A percentile compares a stretch with the other conserved stretches of the same genome.
phyloP scores from a whole-genome alignment of 2,329 filamentous ascomycete species.

The Eurotiales sp. region DNA sequence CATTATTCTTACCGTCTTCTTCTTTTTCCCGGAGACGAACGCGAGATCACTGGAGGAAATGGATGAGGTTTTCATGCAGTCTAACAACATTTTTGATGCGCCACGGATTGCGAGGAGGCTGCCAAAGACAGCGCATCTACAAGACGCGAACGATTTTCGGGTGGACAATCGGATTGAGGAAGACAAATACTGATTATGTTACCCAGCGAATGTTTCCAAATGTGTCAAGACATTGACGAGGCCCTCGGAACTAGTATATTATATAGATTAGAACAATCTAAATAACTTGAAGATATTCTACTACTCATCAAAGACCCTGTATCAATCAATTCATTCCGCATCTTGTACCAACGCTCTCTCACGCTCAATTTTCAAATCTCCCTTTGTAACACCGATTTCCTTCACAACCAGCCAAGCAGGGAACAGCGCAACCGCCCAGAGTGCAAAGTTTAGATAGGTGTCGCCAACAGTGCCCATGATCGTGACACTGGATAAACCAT shows the following conservation, averaged over 20 bases:
- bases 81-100: slow-evolving; percentile 27
- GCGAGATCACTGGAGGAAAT: slow-evolving; percentile 38
- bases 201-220: too few relatives aligned
- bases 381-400: slow-evolving; percentile 46
- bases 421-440: slow-evolving; percentile 62
- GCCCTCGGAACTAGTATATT: too few relatives aligned
- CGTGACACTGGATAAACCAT: slow-evolving; percentile 60
- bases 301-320: too few relatives aligned
- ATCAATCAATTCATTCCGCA: neutral
- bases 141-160: neutral
- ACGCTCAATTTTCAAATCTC: slow-evolving; percentile 28
- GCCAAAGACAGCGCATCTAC: neutral
- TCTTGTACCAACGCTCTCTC: slow-evolving; percentile 15
- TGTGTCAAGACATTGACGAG: too few relatives aligned
- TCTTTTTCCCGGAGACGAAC: slow-evolving; percentile 39
- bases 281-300: too few relatives aligned
- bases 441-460: slow-evolving; percentile 66
- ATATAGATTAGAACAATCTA: too few relatives aligned
- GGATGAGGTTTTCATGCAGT: slow-evolving; percentile 35
- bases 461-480: slow-evolving; percentile 63
- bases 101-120: slow-evolving; percentile 21
- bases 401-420: slow-evolving; percentile 66
- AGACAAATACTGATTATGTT: neutral
- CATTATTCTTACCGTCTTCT: slow-evolving; percentile 26
- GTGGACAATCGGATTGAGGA: neutral